Conservation (phyloP, 2,329 filamentous ascomycete genomes). For the Alternaria atra region DNA sequence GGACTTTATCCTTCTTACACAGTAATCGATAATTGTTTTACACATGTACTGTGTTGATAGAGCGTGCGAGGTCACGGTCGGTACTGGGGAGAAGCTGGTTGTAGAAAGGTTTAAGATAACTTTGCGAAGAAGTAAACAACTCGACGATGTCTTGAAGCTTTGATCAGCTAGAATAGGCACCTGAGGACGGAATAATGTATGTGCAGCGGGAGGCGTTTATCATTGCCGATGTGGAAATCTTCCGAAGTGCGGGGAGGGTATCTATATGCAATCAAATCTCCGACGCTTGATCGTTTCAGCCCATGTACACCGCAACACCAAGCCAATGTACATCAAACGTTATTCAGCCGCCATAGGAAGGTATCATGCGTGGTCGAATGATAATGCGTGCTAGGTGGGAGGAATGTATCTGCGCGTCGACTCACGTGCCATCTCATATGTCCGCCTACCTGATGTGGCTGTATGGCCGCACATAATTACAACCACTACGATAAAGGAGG, state of each 20-base stretch:
- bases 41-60: not conserved
- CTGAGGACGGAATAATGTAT: not conserved
- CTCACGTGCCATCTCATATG: slow-evolving; percentile 2
- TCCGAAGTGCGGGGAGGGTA: slow-evolving; percentile 10
- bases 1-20: not conserved
- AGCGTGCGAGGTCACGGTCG: not conserved
- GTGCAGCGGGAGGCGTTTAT: not conserved
- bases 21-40: not conserved
- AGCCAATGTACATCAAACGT: slow-evolving; percentile 15
- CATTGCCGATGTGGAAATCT: slow-evolving; percentile 9
- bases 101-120: too few relatives aligned
- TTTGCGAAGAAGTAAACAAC: too few relatives aligned
- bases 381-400: not conserved
- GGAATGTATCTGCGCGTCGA: not conserved
- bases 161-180: not conserved
- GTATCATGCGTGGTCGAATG: not conserved
- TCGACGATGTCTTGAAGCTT: too few relatives aligned
- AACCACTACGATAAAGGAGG: not conserved
- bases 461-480: not conserved
- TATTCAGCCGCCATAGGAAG: slow-evolving; percentile 4
- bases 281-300: slow-evolving; percentile 21
- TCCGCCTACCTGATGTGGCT: slow-evolving; percentile 9
- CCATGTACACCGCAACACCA: slow-evolving; percentile 13
- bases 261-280: slow-evolving; percentile 13
- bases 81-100: too few relatives aligned